phyloP scores from a whole-genome alignment of 2,329 filamentous ascomycete genomes.

The Macrophomina pseudophaseolina region DNA sequence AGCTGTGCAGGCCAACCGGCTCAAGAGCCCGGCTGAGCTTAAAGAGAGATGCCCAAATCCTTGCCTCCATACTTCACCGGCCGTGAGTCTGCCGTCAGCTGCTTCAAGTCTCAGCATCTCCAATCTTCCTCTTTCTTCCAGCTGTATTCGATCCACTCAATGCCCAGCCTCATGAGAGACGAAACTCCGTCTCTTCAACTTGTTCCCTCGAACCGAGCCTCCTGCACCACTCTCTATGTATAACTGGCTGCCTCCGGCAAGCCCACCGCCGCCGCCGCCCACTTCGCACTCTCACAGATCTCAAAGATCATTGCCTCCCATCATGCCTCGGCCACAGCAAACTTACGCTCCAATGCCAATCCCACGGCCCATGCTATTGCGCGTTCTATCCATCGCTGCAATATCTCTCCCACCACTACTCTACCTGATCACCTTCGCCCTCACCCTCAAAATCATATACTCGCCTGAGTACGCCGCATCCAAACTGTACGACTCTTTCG shows the following conservation, averaged over 20 bases:
- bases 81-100: background rate
- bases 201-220: too few relatives aligned
- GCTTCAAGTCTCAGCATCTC: slow-evolving; percentile 5
- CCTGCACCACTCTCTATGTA: background rate
- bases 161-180: background rate
- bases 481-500: slow-evolving; percentile 1
- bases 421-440: slow-evolving; percentile 17
- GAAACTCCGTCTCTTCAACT: background rate
- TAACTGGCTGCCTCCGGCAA: background rate
- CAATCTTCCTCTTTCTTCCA: background rate
- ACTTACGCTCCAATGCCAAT: background rate
- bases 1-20: background rate
- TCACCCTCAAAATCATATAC: slow-evolving; percentile 3
- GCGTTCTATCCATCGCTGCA: slow-evolving; percentile 6
- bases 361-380: slow-evolving; percentile 5
- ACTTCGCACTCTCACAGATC: background rate
- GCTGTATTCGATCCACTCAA: background rate
- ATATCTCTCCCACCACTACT: slow-evolving; percentile 4
- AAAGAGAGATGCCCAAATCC: slow-evolving; percentile 2
- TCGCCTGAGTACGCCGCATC: slow-evolving; percentile 6
- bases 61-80: background rate
- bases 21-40: background rate
- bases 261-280: background rate
- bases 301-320: background rate
- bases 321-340: slow-evolving; percentile 9